Evolutionary conservation across 225 moss, liverwort and hornwort genomes (phyloP), one percentile per base, ranked within the genome.

Genomic region (Rhytidiadelphus loreus): DNA sequence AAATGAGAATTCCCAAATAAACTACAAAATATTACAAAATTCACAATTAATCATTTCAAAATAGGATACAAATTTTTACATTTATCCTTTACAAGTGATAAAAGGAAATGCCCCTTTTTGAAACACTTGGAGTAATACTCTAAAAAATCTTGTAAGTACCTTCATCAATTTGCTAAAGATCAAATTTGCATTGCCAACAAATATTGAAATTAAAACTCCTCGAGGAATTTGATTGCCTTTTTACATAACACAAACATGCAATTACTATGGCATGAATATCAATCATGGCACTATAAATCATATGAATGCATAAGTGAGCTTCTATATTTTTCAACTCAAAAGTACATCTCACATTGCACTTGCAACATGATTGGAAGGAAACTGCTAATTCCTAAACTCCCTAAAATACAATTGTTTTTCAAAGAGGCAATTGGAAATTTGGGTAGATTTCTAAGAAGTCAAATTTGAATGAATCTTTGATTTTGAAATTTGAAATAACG

Each of bases 401-500:
- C 50, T 33, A 50, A 12, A 21, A 12, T 50, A 21, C 4, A 75
- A 21, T 33, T 21, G 13, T 21, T 21, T 33, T 0, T 50, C 0
- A 13, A 50, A 7, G 4, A 19, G 6, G 32, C 4, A 75, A 75
- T 33, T 50, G 6, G 21, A 50, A 75, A 74, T 74, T 74, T 74
- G 1, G 8, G 2, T 21, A 33, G 5, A 4, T 50, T 33, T 33
- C 7, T 12, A 32, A 50, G 2, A 74, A 74, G 8, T 33, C 13
- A 52, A 52, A 8, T 22, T 52, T 33, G 21, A 52, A 33, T 50
- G 33, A 75, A 33, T 33, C 1, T 52, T 32, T 33, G 3, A 33
- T 21, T 32, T 52, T 0, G 0, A 22, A 52, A 13, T 76, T 33
- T 50, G 2, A 33, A 0, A 33, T 0, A 21, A 13, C 2, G 8